A percentile compares a stretch with the other conserved stretches of the same genome.
Conservation (phyloP, 257 asterid species). For the Scutellaria barbata region DNA sequence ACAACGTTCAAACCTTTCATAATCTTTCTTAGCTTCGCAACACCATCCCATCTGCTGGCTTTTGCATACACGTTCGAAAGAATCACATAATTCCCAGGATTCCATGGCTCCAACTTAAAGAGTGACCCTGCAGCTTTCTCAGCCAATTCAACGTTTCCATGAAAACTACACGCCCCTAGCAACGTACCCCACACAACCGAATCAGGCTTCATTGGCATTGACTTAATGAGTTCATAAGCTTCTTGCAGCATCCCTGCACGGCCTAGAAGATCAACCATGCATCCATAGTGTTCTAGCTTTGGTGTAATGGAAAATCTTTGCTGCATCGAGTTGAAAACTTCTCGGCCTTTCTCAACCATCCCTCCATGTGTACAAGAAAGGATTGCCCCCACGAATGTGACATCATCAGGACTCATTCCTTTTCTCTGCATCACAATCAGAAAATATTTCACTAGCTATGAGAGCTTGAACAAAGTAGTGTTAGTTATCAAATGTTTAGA, state of each 20-base stretch:
- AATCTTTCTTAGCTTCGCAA: constrained; percentile 66
- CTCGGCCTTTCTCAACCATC: constrained; percentile 60
- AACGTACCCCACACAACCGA: constrained; percentile 86
- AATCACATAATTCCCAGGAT: constrained; percentile 86
- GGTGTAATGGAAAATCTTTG: constrained; percentile 41
- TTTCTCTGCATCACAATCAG: constrained; percentile 53
- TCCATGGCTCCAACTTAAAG: constrained; percentile 68
- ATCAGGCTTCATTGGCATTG: constrained; percentile 88
- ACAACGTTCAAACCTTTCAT: constrained; percentile 68
- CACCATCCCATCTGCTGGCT: constrained; percentile 71
- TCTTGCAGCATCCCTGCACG: constrained; percentile 73
- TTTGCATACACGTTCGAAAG: constrained; percentile 81
- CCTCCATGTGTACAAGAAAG: constrained; percentile 91
- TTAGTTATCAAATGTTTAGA: background rate
- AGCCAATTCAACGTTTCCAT: constrained; percentile 65
- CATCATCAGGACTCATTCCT: constrained; percentile 70
- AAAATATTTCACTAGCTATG: constrained; percentile 12
- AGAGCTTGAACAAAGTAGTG: background rate
- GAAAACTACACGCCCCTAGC: constrained; percentile 88
- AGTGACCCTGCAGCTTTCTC: constrained; percentile 75
- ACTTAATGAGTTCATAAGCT: constrained; percentile 58
- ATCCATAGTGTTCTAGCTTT: constrained; percentile 78
- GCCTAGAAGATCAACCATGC: constrained; percentile 88
- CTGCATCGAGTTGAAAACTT: constrained; percentile 60
- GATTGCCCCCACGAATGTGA: constrained; percentile 80